Base-by-base conservation (phyloP, 495 filamentous ascomycete species). In the Haplographium delicatum region DNA sequence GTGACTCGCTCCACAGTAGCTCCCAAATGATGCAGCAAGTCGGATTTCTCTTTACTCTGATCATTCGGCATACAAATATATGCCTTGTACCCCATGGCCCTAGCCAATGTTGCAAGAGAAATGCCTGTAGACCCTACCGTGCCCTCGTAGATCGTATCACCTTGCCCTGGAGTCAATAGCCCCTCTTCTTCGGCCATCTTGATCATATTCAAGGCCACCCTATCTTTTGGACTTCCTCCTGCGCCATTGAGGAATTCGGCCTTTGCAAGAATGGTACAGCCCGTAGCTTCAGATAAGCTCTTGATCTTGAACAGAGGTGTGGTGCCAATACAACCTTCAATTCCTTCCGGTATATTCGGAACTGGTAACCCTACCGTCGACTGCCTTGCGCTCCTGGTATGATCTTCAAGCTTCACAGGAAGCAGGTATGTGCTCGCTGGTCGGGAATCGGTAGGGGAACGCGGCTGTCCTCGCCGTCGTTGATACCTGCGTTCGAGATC, bases 11-110 rank as follows among this genome's bases (percentile, higher is more conserved):
- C 89, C 10, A 97, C 90, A 15, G 79, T 79, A 5, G 93, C 94
- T 54, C 93, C 94, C 9, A 99, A 82, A 62, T 91, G 89, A 54
- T 85, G 79, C 11, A 99, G 82, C 18, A 97, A 78, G 51, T 86
- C 80, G 8, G 86, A 88, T 60, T 99, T 99, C 66, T 97, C 93
- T 44, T 72, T 72, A 44, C 83, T 81, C 68, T 95, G 88, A 73
- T 99, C 93, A 60, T 86, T 80, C 28, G 93, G 94, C 89, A 99
- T 95, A 73, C 88, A 95, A 56, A 99, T 99, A 65, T 97, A 85
- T 5, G 90, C 89, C 33, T 85, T 74, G 65, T 96, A 97, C 15
- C 94, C 94, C 56, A 83, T 80, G 16, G 93, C 91, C 54, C 90
- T 77, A 30, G 88, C 89, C 39, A 99, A 75, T 2, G 86, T 84